Evolutionary conservation across 1,284 basidiomycete species (phyloP), one percentile per base, ranked within the genome.

Genomic region (Sanghuangporus weigelae): DNA sequence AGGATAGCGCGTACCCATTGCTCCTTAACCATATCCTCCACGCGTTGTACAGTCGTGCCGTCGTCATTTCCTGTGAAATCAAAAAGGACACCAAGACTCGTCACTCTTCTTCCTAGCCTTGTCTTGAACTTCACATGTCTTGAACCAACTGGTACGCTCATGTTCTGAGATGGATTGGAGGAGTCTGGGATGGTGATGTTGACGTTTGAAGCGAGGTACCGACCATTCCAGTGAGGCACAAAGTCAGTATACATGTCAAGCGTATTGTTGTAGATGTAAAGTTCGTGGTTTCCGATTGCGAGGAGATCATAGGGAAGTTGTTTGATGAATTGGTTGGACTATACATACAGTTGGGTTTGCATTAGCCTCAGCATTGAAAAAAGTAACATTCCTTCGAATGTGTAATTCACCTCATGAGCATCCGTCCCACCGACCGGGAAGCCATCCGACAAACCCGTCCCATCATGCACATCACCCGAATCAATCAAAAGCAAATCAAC

Each of bases 271-370:
- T 93, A 94, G 66, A 84, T 80, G 75, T 95, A 96, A 39, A 96
- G 75, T 75, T 96, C 94, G 70, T 96, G 93, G 70, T 96, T 96
- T 71, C 95, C 94, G 64, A 95, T 92, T 0, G 91, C 78, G 69
- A 95, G 83, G 7, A 94, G 70, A 71, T 96, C 95, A 71, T 94
- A 96, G 0, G 89, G 86, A 35, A 96, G 79, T 68, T 85, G 76
- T 36, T 84, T 77, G 68, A 96, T 81, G 74, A 93, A 89, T 70
- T 89, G 76, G 73, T 89, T 87, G 12, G 84, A 78, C 85, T 89
- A 53, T 19, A 40, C 59, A 35, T 38, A 36, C 50, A 59, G 64
- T 59, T 60, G 60, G 40, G n/a, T 44, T 14, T 8, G 5, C 23
- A 23, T 10, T 23, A 53, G 14, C 19, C 23, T 26, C 14, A 12